Evolutionary conservation across 1,284 basidiomycete species (phyloP).

Genomic region (Apiotrichum montevideense): DNA sequence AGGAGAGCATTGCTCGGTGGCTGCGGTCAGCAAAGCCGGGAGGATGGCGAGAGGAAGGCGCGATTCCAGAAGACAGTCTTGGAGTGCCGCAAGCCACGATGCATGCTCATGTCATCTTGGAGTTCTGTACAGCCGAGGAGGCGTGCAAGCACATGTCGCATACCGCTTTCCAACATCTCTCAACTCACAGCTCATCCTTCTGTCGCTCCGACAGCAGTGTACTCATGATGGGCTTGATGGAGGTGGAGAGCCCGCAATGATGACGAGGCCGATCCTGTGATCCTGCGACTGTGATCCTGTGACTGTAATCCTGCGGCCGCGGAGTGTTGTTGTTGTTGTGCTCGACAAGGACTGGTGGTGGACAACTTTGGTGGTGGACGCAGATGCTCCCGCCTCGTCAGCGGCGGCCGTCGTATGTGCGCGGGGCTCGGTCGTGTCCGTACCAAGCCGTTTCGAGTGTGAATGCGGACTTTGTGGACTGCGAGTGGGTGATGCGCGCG

Average conservation of each 20-base stretch:
- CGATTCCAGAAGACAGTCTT: no score
- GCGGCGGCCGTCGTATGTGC: conserved; percentile 3
- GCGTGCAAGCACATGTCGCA: no score
- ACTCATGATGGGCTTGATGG: no score
- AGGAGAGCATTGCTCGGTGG: conserved; percentile 78
- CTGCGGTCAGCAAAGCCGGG: conserved; percentile 45
- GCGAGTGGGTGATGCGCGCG: not conserved
- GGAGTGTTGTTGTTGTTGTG: no score
- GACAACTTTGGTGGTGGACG: not conserved
- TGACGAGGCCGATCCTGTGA: no score
- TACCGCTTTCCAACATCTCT: not conserved
- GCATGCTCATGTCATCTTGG: not conserved
- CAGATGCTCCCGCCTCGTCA: conserved; percentile 3
- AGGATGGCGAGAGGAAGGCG: not conserved
- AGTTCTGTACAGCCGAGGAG: not conserved
- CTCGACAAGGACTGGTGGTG: not conserved
- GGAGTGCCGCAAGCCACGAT: not conserved
- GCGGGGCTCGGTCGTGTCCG: not conserved
- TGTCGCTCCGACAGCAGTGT: conserved; percentile 63
- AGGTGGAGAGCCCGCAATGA: no score
- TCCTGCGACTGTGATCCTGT: no score
- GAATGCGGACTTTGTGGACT: not conserved
- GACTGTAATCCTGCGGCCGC: no score
- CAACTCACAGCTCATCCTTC: conserved; percentile 70
- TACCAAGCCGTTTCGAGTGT: not conserved